phyloP scores from a whole-genome alignment of 768 basidiomycete species.

The Exidia glandulosa region DNA sequence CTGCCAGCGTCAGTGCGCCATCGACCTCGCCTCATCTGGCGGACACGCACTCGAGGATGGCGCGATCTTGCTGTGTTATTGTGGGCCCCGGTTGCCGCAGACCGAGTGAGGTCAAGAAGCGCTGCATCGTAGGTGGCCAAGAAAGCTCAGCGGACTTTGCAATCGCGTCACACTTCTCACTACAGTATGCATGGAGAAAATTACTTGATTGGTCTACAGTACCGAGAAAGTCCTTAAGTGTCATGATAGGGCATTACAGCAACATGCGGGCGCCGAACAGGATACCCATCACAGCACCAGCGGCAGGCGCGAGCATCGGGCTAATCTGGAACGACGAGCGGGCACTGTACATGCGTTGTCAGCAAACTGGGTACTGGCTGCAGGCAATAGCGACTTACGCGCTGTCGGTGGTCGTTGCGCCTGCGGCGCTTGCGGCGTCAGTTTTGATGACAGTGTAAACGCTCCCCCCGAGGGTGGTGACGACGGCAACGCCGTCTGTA shows the following conservation, averaged over 20 bases:
- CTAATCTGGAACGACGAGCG: background rate
- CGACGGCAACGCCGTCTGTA: background rate
- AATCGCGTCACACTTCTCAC: background rate
- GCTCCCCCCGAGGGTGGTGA: background rate
- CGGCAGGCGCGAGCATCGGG: background rate
- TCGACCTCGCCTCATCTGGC: constrained; percentile 5
- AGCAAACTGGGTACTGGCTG: background rate
- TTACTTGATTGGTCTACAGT: background rate
- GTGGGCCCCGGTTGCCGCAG: constrained; percentile 37
- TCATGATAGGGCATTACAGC: background rate
- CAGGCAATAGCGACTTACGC: background rate
- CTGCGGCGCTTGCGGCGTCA: background rate
- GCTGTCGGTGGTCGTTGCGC: constrained; percentile 1
- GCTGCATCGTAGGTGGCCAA: background rate
- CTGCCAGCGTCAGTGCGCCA: constrained; percentile 30
- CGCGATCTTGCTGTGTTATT: constrained; percentile 87
- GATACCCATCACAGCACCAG: background rate
- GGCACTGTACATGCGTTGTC: background rate
- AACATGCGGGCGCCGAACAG: background rate
- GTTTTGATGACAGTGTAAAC: background rate
- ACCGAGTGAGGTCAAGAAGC: background rate
- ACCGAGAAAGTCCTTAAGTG: no score
- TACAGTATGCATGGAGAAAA: background rate
- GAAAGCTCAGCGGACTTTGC: background rate
- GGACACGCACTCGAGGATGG: constrained; percentile 79